These are phyloP conservation scores for Diaporthe velutina DNA, from an alignment of 2,329 filamentous ascomycete genomes.

Conservation along the genomic window DNA sequence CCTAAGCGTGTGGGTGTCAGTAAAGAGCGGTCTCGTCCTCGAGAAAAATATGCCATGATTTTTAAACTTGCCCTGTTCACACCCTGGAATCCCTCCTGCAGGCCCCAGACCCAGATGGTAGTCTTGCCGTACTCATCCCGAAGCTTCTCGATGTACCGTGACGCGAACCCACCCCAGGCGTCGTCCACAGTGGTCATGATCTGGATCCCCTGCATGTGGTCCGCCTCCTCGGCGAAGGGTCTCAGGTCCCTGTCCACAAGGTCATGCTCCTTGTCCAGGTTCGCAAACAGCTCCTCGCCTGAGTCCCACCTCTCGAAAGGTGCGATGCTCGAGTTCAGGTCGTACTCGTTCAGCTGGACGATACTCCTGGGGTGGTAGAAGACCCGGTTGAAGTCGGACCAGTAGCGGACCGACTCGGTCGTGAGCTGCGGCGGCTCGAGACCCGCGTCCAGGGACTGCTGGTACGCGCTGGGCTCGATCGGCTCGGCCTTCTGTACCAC, in stretches of 20 bases:
- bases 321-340: constrained; percentile 82
- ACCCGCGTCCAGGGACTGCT: constrained; percentile 82
- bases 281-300: constrained; percentile 81
- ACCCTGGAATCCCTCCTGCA: constrained; percentile 72
- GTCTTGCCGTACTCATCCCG: constrained; percentile 93
- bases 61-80: constrained; percentile 62
- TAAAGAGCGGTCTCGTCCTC: background rate
- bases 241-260: constrained; percentile 91
- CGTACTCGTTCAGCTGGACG: constrained; percentile 88
- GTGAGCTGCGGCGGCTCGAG: constrained; percentile 73
- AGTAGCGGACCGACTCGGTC: constrained; percentile 84
- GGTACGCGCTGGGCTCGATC: constrained; percentile 81
- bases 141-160: constrained; percentile 80
- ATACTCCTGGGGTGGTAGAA: constrained; percentile 92
- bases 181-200: constrained; percentile 79
- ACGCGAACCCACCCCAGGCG: constrained; percentile 84
- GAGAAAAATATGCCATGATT: background rate
- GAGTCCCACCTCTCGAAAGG: constrained; percentile 84
- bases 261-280: constrained; percentile 84
- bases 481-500: constrained; percentile 76
- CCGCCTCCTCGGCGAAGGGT: constrained; percentile 91
- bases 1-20: constrained; percentile 52
- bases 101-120: constrained; percentile 87
- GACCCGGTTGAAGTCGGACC: constrained; percentile 94
- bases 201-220: constrained; percentile 91